These are phyloP conservation scores for Scenedesmus sp. DNA, from an alignment of 163 green algal genomes.

Conservation along the genomic window DNA sequence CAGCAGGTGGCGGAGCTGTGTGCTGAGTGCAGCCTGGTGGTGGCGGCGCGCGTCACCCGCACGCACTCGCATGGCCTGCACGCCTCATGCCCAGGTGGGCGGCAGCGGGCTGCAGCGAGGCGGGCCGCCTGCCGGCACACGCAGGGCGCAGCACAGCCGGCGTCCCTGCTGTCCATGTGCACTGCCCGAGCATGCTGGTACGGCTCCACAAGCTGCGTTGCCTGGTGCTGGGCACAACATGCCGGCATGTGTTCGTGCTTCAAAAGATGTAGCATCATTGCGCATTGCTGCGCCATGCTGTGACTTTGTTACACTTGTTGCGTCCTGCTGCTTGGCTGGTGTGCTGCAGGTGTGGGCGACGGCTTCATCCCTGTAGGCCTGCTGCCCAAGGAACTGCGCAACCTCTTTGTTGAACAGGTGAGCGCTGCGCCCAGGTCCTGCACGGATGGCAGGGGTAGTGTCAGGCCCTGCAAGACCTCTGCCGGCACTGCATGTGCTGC, in stretches of 20 bases:
- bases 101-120: neutral
- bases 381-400: neutral
- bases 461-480: no score
- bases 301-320: no score
- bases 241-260: no score
- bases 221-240: no score
- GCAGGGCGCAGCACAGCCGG: neutral
- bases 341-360: neutral
- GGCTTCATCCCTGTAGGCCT: conserved; percentile 11
- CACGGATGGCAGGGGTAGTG: no score
- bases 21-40: neutral
- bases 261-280: no score
- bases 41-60: neutral
- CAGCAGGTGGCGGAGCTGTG: conserved; percentile 3
- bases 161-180: no score
- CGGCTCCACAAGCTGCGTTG: no score
- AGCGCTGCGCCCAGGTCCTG: no score
- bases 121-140: no score
- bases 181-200: no score
- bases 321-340: neutral
- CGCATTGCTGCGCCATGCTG: no score
- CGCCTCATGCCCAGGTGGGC: neutral
- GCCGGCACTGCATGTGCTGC: neutral
- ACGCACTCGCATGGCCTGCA: neutral
- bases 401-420: neutral